phyloP scores from a whole-genome alignment of 441 rosid genomes.

The Macaranga tanarius region DNA sequence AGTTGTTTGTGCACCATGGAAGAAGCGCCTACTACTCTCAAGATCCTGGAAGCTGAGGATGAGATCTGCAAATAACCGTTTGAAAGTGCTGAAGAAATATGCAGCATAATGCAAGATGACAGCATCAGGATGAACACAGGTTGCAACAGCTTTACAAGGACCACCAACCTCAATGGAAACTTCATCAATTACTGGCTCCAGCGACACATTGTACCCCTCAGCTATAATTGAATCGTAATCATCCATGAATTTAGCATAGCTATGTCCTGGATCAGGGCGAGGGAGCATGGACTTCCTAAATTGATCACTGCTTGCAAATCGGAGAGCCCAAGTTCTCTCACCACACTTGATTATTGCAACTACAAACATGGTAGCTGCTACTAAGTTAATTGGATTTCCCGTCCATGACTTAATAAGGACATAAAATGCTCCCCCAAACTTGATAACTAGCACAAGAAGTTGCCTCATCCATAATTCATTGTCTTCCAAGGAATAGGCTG shows the following conservation, averaged over 20 bases:
- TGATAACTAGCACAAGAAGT: slow-evolving; percentile 24
- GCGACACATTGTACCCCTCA: slow-evolving; percentile 23
- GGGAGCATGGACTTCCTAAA: slow-evolving; percentile 25
- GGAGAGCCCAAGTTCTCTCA: slow-evolving; percentile 38
- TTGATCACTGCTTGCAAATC: slow-evolving; percentile 30
- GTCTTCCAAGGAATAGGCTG: slow-evolving; percentile 47
- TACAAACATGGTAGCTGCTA: slow-evolving; percentile 17
- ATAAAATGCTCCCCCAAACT: slow-evolving; percentile 24
- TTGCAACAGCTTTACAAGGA: slow-evolving; percentile 2
- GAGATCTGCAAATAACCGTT: slow-evolving; percentile 38
- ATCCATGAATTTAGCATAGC: slow-evolving; percentile 14
- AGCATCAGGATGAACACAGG: background rate
- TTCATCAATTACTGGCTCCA: slow-evolving; percentile 14
- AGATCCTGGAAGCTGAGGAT: slow-evolving; percentile 32
- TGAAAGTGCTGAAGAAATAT: slow-evolving; percentile 13
- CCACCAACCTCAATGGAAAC: background rate
- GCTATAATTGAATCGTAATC: background rate
- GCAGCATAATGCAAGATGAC: slow-evolving; percentile 5
- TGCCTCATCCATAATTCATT: slow-evolving; percentile 49
- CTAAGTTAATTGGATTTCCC: slow-evolving; percentile 6
- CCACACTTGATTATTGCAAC: slow-evolving; percentile 39
- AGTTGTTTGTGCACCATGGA: slow-evolving; percentile 12
- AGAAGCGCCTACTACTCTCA: slow-evolving; percentile 18
- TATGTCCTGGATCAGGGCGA: slow-evolving; percentile 27
- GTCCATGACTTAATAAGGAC: slow-evolving; percentile 31